Percentiles rank a stretch among this genome's conserved stretches.
Conservation (phyloP, 176 grass and related monocot species). For the Sorghum bicolor region Sorghum_bicolor_NCBIv3 NC_012875.2:54631001-54631500, state of each 20-base stretch:
- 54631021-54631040: not conserved
- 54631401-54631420: not conserved
- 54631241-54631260: not conserved
- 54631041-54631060: not conserved
- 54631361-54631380: not conserved
- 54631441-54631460: not conserved
- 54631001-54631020: not conserved
- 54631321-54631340: too few relatives aligned
- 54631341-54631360: too few relatives aligned
- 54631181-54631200: not conserved
- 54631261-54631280: not conserved
- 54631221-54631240: not conserved
- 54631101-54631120: not conserved
- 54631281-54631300: not conserved
- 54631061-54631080: not conserved
- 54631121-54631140: constrained; percentile 1
- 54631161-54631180: not conserved
- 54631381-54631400: not conserved
- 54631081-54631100: not conserved
- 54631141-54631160: not conserved
- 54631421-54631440: not conserved
- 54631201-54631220: not conserved
- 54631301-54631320: not conserved
- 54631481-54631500: not conserved
- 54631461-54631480: not conserved